phyloP scores from a whole-genome alignment of 805 yeast species.

The Schwanniomyces sp. region DNA sequence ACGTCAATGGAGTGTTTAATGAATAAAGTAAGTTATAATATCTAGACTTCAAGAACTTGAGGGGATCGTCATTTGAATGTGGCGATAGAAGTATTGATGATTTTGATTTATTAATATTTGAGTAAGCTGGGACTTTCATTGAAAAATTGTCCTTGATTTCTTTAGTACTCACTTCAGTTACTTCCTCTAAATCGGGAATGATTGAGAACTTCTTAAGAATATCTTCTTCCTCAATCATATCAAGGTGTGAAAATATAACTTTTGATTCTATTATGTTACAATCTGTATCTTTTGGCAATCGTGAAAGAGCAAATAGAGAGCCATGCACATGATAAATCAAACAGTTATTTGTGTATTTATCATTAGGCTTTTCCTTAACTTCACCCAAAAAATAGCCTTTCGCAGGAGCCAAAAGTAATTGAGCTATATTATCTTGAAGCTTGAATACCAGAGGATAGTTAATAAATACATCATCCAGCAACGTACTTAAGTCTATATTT shows the following conservation, averaged over 20 bases:
- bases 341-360: slow-evolving; percentile 11
- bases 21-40: slow-evolving; percentile 39
- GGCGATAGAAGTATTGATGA: slow-evolving; percentile 8
- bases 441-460: slow-evolving; percentile 6
- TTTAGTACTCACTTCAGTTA: background rate
- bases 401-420: slow-evolving; percentile 4
- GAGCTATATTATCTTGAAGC: slow-evolving; percentile 5
- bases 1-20: slow-evolving; percentile 38
- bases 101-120: background rate
- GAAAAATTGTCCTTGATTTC: slow-evolving; percentile 7
- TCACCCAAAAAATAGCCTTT: slow-evolving; percentile 13
- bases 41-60: slow-evolving; percentile 28
- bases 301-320: slow-evolving; percentile 11
- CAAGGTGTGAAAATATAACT: background rate
- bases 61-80: slow-evolving; percentile 21
- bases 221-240: background rate
- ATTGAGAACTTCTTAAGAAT: background rate
- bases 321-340: slow-evolving; percentile 11
- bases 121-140: slow-evolving; percentile 15
- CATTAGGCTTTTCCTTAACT: slow-evolving; percentile 10
- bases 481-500: slow-evolving; percentile 1
- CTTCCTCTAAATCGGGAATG: background rate
- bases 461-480: background rate
- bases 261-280: slow-evolving; percentile 5
- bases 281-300: slow-evolving; percentile 7